A percentile compares a stretch with the other conserved stretches of the same genome.
Evolutionary conservation across 306 rosid genomes (phyloP).

Genomic region (Citrullus amarus): DNA sequence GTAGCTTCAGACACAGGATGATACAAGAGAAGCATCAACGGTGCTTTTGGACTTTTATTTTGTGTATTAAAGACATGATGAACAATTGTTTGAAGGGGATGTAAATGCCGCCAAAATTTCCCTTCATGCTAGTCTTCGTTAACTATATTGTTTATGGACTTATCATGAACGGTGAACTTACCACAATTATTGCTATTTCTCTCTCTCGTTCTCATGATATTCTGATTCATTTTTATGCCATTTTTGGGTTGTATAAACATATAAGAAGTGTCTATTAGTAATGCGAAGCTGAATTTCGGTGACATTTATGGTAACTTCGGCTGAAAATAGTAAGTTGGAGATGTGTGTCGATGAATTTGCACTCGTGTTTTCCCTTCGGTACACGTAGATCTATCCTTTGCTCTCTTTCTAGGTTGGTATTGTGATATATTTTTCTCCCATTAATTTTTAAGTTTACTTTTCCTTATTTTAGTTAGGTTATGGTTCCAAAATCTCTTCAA

Average conservation of each 20-base stretch:
- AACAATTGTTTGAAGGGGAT: conserved; percentile 1
- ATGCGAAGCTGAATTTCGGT: neutral
- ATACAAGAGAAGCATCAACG: neutral
- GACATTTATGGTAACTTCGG: neutral
- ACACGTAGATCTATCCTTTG: neutral
- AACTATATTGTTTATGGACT: neutral
- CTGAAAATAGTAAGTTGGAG: neutral
- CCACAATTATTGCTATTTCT: neutral
- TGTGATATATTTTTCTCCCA: neutral
- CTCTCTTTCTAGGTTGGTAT: neutral
- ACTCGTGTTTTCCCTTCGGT: no score
- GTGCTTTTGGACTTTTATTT: neutral
- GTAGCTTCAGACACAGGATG: neutral
- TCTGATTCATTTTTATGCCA: neutral
- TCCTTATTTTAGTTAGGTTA: no score
- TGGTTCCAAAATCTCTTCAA: no score
- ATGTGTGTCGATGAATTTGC: neutral
- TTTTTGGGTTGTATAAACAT: neutral
- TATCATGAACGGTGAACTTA: neutral
- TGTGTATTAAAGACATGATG: neutral
- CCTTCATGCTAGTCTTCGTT: neutral
- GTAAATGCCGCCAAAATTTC: neutral
- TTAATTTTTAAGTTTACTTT: no score
- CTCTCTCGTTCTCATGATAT: neutral
- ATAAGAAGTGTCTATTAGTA: no score